These are phyloP conservation scores for Boletus sp. DNA, from an alignment of 768 basidiomycete genomes.

Conservation along the genomic window DNA sequence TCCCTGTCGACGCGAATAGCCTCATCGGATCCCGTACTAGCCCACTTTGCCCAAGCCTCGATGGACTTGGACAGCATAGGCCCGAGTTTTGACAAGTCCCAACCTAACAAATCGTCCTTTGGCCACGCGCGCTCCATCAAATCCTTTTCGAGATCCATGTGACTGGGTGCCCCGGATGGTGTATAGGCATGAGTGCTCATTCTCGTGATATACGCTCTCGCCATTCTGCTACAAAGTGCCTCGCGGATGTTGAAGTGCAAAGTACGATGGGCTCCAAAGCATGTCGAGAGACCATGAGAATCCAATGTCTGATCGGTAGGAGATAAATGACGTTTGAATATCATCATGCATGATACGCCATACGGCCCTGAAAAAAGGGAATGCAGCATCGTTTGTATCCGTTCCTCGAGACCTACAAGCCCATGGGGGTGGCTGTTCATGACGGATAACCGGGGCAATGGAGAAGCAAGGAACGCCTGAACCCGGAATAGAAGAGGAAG, in stretches of 20 bases:
- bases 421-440: conserved; percentile 35
- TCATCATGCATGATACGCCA: conserved; percentile 59
- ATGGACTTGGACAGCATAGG: conserved; percentile 53
- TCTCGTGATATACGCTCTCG: conserved; percentile 61
- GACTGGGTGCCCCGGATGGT: conserved; percentile 56
- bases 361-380: conserved; percentile 65
- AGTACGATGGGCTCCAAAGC: conserved; percentile 60
- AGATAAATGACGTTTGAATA: conserved; percentile 57
- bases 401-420: conserved; percentile 45
- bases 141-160: conserved; percentile 59
- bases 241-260: conserved; percentile 63
- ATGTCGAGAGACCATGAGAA: conserved; percentile 36
- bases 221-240: conserved; percentile 58
- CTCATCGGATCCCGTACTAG: conserved; percentile 28
- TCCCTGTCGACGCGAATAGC: conserved; percentile 41
- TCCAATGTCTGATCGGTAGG: conserved; percentile 28
- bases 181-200: conserved; percentile 53
- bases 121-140: conserved; percentile 75
- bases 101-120: conserved; percentile 62
- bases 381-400: conserved; percentile 54
- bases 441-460: conserved; percentile 68
- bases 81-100: conserved; percentile 64
- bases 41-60: conserved; percentile 53
- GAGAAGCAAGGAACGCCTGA: conserved; percentile 60
- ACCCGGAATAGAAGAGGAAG: conserved; percentile 75